A percentile compares a stretch with the other conserved stretches of the same genome.
These are phyloP conservation scores for Chalciporus piperatus DNA, from an alignment of 768 basidiomycete genomes.

Conservation along the genomic window DNA sequence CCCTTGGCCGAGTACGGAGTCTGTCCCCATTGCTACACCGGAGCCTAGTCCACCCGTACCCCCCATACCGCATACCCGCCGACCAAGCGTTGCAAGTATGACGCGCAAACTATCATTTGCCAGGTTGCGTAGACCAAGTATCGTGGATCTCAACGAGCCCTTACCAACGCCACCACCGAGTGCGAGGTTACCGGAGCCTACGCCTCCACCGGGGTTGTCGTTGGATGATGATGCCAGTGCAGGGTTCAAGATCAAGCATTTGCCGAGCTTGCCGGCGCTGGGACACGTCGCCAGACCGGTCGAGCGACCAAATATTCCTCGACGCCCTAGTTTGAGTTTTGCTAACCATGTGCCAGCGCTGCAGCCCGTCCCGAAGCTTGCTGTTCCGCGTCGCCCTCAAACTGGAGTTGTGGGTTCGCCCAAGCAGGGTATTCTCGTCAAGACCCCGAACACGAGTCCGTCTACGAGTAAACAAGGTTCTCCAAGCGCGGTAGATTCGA, in stretches of 20 bases:
- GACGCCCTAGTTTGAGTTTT: constrained; percentile 17
- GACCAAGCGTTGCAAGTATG: constrained; percentile 30
- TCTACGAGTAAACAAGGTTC: constrained; percentile 5
- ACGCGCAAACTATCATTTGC: constrained; percentile 33
- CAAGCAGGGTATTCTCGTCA: constrained; percentile 13
- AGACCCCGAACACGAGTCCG: constrained; percentile 6
- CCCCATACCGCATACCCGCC: constrained; percentile 4
- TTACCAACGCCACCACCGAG: constrained; percentile 18
- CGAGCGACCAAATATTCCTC: constrained; percentile 1
- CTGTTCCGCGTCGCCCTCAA: not conserved
- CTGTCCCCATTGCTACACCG: constrained; percentile 4
- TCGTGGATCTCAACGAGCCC: constrained; percentile 19
- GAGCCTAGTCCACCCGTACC: constrained; percentile 8
- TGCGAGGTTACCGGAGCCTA: not conserved
- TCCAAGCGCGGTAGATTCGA: not conserved
- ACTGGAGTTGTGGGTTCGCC: constrained; percentile 6
- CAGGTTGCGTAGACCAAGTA: constrained; percentile 27
- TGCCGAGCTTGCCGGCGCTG: constrained; percentile 25
- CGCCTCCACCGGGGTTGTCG: constrained; percentile 11
- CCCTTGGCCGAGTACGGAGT: constrained; percentile 23
- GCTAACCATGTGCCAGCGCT: not conserved
- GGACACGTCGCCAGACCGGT: not conserved
- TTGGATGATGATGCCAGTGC: constrained; percentile 8
- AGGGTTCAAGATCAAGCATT: constrained; percentile 17
- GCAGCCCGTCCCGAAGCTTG: constrained; percentile 1